phyloP scores from a whole-genome alignment of 2,329 filamentous ascomycete genomes.

The Colletotrichum cereale region DNA sequence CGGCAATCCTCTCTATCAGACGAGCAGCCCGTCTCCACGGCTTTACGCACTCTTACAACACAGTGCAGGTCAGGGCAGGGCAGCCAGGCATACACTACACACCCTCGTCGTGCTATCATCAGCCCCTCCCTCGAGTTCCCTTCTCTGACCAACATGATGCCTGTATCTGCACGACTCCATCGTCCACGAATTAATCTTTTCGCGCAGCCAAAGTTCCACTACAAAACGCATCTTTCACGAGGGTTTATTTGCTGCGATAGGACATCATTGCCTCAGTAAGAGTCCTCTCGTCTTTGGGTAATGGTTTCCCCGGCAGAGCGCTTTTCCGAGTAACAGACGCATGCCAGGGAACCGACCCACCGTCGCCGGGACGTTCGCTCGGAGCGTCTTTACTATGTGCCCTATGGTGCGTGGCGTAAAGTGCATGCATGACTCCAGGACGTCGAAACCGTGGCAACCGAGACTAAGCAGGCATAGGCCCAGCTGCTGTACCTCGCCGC shows the following conservation, averaged over 20 bases:
- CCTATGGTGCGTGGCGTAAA: constrained; percentile 36
- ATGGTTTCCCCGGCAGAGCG: neutral
- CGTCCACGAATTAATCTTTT: constrained; percentile 11
- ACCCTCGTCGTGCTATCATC: constrained; percentile 11
- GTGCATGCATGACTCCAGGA: constrained; percentile 39
- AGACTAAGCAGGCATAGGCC: constrained; percentile 34
- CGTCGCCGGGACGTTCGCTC: constrained; percentile 13
- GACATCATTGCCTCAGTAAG: too few species aligned
- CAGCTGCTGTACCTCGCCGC: constrained; percentile 32
- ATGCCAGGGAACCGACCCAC: constrained; percentile 13
- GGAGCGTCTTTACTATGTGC: constrained; percentile 16
- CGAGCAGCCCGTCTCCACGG: neutral
- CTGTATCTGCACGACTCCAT: constrained; percentile 7
- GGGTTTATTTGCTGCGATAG: neutral
- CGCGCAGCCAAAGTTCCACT: constrained; percentile 1
- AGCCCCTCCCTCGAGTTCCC: constrained; percentile 18
- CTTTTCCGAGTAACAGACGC: constrained; percentile 5
- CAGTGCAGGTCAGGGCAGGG: neutral
- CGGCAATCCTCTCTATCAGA: neutral
- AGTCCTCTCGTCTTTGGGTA: neutral
- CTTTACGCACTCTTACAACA: neutral
- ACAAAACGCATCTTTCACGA: neutral
- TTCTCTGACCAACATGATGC: constrained; percentile 20
- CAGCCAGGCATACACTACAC: neutral
- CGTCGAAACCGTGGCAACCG: constrained; percentile 38